Evolutionary conservation across 495 filamentous ascomycete species (phyloP).

Genomic region (Penicillium ucsense): DNA sequence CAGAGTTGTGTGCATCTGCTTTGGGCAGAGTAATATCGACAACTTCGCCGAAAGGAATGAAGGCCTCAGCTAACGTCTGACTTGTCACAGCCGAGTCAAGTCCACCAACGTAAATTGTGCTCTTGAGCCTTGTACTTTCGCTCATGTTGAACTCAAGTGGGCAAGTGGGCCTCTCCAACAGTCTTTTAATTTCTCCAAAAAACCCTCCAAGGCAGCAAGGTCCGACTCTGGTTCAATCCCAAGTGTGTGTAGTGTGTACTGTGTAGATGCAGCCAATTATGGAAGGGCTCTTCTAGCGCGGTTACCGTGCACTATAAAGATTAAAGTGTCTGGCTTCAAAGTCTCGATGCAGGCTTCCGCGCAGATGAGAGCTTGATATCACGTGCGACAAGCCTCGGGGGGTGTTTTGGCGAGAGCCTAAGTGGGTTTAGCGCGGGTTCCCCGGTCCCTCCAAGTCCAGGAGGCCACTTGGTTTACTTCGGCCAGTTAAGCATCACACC

Average conservation of each 20-base stretch:
- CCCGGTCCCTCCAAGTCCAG: slow-evolving; percentile 31
- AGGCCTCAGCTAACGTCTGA: slow-evolving; percentile 72
- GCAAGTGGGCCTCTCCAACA: no score
- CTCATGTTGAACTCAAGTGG: slow-evolving; percentile 45
- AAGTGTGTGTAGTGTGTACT: no score
- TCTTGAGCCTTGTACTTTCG: slow-evolving; percentile 72
- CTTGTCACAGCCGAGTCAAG: slow-evolving; percentile 69
- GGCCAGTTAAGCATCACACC: slow-evolving; percentile 14
- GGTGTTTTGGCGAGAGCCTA: slow-evolving; percentile 32
- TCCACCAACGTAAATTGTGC: slow-evolving; percentile 83
- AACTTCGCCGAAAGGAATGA: slow-evolving; percentile 93
- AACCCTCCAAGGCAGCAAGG: no score
- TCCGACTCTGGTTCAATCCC: no score
- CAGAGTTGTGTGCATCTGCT: slow-evolving; percentile 60
- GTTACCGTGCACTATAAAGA: no score
- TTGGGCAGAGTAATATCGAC: slow-evolving; percentile 81
- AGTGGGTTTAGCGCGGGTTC: slow-evolving; percentile 25
- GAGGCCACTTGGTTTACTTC: slow-evolving; percentile 39
- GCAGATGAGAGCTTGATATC: slow-evolving; percentile 26
- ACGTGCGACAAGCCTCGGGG: slow-evolving; percentile 24
- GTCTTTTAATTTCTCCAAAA: no score
- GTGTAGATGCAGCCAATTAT: no score
- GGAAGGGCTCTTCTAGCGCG: no score
- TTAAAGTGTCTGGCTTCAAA: background rate
- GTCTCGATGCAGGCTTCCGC: slow-evolving; percentile 1